Conservation (phyloP, 768 basidiomycete genomes). For the Boletus rubropictus region DNA sequence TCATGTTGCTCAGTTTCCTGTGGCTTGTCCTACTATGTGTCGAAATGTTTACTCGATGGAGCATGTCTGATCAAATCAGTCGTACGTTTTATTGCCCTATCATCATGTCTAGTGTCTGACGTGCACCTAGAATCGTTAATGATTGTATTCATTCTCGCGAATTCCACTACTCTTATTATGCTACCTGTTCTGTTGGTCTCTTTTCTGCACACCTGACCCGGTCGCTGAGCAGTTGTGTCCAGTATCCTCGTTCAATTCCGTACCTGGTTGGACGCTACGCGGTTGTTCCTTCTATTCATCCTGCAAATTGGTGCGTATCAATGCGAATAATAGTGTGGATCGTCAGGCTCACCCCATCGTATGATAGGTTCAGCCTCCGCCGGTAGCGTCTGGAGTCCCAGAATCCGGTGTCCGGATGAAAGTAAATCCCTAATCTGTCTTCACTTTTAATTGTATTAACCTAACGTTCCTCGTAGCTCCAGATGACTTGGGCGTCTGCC, state of each 20-base stretch:
- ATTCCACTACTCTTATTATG: conserved; percentile 37
- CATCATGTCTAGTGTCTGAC: background rate
- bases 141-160: conserved; percentile 37
- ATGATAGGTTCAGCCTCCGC: conserved; percentile 38
- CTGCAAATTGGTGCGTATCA: conserved; percentile 41
- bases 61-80: conserved; percentile 37
- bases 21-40: conserved; percentile 47
- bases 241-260: conserved; percentile 47
- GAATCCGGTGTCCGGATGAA: conserved; percentile 39
- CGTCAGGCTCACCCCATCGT: background rate
- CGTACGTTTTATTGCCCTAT: conserved; percentile 31
- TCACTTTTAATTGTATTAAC: background rate
- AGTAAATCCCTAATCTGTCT: conserved; percentile 27
- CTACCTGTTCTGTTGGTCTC: conserved; percentile 40
- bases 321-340: background rate
- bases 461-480: conserved; percentile 25
- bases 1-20: conserved; percentile 40
- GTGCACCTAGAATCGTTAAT: conserved; percentile 33
- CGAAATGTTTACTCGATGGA: conserved; percentile 44
- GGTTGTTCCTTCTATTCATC: conserved; percentile 41
- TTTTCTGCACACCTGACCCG: background rate
- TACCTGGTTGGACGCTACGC: conserved; percentile 49
- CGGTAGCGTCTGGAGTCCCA: conserved; percentile 39
- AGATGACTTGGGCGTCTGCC: conserved; percentile 42
- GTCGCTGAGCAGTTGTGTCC: background rate